Conservation (phyloP, 2,329 filamentous ascomycete genomes). For the Chalara sp. region DNA sequence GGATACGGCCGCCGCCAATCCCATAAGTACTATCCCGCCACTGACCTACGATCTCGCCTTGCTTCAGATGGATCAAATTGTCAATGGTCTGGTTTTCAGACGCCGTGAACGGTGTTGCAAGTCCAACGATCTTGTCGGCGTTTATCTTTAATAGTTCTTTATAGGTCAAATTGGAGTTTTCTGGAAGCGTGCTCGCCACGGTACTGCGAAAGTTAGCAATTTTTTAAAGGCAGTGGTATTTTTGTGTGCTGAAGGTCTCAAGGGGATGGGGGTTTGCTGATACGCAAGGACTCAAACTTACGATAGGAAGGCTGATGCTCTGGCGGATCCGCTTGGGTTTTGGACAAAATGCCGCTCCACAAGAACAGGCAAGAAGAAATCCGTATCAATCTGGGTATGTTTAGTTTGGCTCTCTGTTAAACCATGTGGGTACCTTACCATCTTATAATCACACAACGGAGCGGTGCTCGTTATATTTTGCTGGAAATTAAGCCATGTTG, state of each 20-base stretch:
- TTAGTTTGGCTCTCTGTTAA: background rate
- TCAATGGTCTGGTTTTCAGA: constrained; percentile 37
- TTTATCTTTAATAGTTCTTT: constrained; percentile 42
- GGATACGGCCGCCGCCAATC: constrained; percentile 54
- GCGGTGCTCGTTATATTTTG: constrained; percentile 44
- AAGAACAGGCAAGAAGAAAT: constrained; percentile 52
- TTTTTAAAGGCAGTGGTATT: no score
- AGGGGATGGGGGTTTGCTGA: no score
- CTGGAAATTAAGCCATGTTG: constrained; percentile 50
- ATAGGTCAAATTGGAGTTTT: constrained; percentile 48
- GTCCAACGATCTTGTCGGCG: constrained; percentile 51
- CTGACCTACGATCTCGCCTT: constrained; percentile 47
- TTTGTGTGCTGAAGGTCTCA: no score
- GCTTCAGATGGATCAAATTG: constrained; percentile 52
- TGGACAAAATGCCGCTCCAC: constrained; percentile 53
- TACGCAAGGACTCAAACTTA: no score
- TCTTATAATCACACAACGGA: constrained; percentile 50
- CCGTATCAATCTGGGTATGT: constrained; percentile 45
- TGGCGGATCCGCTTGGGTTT: constrained; percentile 32
- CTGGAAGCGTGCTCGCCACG: constrained; percentile 40
- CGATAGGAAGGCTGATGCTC: constrained; percentile 18
- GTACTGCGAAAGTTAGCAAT: constrained; percentile 32
- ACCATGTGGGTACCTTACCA: constrained; percentile 27
- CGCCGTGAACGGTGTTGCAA: constrained; percentile 45
- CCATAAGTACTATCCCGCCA: constrained; percentile 58